These are phyloP conservation scores for Plasmodium adleri DNA, from an alignment of 169 alveolate genomes.

Conservation along the genomic window DNA sequence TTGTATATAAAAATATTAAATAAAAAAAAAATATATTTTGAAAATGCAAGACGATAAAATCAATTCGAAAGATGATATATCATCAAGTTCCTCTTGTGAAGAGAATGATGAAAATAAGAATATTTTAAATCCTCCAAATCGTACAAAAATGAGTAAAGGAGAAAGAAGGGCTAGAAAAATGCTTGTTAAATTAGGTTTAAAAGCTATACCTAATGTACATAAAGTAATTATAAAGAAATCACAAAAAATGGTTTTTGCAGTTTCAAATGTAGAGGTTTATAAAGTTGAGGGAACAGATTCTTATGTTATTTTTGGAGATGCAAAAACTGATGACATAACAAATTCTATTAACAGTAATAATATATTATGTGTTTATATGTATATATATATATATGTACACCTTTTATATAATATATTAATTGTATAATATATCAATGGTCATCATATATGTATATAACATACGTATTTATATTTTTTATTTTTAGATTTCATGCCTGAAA, in stretches of 20 bases:
- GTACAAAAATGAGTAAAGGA: constrained; percentile 90
- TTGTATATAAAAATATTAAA: not conserved
- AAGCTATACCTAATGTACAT: constrained; percentile 92
- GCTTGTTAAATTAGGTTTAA: constrained; percentile 93
- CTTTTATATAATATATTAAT: too few relatives aligned
- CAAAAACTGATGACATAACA: constrained; percentile 93
- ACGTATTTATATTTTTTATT: not conserved
- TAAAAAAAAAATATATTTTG: constrained; percentile 6
- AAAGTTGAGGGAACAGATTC: constrained; percentile 94
- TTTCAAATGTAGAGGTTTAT: constrained; percentile 95
- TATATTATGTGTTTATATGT: not conserved
- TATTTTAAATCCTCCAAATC: constrained; percentile 61
- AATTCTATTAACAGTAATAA: constrained; percentile 78
- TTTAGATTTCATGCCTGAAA: constrained; percentile 44
- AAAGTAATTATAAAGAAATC: constrained; percentile 94
- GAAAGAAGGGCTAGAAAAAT: constrained; percentile 96
- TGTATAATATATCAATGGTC: too few relatives aligned
- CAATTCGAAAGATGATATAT: constrained; percentile 63
- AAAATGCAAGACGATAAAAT: constrained; percentile 64
- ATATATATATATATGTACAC: too few relatives aligned
- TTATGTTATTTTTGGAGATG: constrained; percentile 97
- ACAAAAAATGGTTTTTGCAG: constrained; percentile 92
- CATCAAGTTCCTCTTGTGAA: constrained; percentile 72
- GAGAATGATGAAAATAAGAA: constrained; percentile 72
- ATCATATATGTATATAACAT: too few relatives aligned